These are phyloP conservation scores for Talaromyces sp. DNA, from an alignment of 2,329 filamentous ascomycete species.

Conservation along the genomic window DNA sequence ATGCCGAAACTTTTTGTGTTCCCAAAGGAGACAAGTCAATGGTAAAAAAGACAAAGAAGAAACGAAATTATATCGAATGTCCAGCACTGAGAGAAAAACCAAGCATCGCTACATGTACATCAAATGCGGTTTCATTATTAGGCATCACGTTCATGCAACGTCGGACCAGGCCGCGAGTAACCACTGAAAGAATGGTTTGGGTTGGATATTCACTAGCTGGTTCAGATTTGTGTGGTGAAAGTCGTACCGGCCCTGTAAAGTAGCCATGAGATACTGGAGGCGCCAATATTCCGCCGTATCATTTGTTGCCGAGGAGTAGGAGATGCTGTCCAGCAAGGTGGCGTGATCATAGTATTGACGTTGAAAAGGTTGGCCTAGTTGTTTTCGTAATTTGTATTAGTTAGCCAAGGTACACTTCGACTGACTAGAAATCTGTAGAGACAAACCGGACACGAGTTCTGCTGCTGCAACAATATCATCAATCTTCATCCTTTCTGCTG, in stretches of 20 bases:
- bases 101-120: background rate
- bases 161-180: slow-evolving; percentile 47
- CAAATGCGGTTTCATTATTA: background rate
- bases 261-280: slow-evolving; percentile 62
- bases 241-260: slow-evolving; percentile 65
- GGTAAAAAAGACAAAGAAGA: background rate
- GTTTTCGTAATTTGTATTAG: background rate
- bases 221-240: slow-evolving; percentile 62
- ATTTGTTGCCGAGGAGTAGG: slow-evolving; percentile 30
- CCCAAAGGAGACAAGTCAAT: background rate
- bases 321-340: slow-evolving; percentile 25
- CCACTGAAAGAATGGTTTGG: slow-evolving; percentile 55
- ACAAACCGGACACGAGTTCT: slow-evolving; percentile 46
- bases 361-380: slow-evolving; percentile 25
- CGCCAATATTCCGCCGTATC: slow-evolving; percentile 37
- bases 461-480: slow-evolving; percentile 57
- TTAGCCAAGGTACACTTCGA: background rate
- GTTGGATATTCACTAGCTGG: slow-evolving; percentile 46
- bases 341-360: slow-evolving; percentile 24
- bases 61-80: background rate
- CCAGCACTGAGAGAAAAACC: background rate
- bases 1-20: background rate
- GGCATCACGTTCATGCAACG: background rate
- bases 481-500: slow-evolving; percentile 62
- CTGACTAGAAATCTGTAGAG: slow-evolving; percentile 7